Percentiles rank a stretch among this genome's conserved stretches.
These are phyloP conservation scores for Chaetomium fimeti DNA, from an alignment of 495 filamentous ascomycete species.

Conservation along the genomic window DNA sequence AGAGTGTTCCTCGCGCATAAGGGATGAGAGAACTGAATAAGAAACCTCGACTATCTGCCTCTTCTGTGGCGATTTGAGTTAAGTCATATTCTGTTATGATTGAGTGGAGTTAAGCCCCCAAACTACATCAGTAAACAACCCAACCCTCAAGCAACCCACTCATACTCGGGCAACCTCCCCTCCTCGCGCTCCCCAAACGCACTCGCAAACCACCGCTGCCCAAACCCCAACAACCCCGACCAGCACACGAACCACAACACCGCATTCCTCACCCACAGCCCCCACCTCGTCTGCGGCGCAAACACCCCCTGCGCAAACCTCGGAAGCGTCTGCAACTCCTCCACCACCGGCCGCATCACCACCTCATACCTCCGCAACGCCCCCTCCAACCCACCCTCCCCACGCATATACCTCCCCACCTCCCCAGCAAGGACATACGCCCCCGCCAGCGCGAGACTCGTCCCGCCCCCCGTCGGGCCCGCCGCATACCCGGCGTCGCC, in stretches of 20 bases:
- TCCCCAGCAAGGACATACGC: not conserved
- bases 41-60: too few relatives aligned
- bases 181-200: not conserved
- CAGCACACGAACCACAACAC: not conserved
- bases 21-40: too few relatives aligned
- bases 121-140: not conserved
- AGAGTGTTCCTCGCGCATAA: too few relatives aligned
- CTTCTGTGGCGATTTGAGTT: too few relatives aligned
- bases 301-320: not conserved
- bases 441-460: not conserved
- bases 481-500: not conserved
- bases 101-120: too few relatives aligned
- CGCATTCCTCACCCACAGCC: not conserved
- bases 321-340: not conserved
- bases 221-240: not conserved
- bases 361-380: not conserved
- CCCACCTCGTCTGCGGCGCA: conserved; percentile 1
- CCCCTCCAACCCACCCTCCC: not conserved
- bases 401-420: not conserved
- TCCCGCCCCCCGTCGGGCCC: not conserved
- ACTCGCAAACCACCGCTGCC: not conserved
- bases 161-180: not conserved
- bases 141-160: not conserved
- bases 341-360: conserved; percentile 1
- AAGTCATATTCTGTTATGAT: too few relatives aligned